phyloP scores from a whole-genome alignment of 768 basidiomycete genomes.

The Harrya chromipes region DNA sequence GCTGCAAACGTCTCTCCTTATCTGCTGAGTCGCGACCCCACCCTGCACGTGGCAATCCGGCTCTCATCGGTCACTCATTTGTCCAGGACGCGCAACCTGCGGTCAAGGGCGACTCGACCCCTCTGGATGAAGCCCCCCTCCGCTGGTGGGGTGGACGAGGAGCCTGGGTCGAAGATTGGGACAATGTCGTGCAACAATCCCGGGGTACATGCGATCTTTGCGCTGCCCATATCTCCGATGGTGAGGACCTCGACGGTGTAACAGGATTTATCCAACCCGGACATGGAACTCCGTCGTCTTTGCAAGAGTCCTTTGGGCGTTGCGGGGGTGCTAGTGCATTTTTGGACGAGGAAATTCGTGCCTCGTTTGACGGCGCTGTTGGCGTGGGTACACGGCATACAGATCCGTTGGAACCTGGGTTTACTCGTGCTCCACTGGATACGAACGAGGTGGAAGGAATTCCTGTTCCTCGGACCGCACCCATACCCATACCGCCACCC shows the following conservation, averaged over 20 bases:
- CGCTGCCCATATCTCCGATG: not conserved
- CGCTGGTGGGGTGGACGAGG: conserved; percentile 20
- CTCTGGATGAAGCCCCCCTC: conserved; percentile 17
- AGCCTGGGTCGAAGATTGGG: conserved; percentile 22
- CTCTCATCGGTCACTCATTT: not conserved
- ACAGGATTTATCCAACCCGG: not conserved
- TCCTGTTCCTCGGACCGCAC: conserved; percentile 2
- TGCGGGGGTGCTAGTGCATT: conserved; percentile 5
- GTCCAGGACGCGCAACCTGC: not conserved
- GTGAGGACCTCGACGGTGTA: not conserved
- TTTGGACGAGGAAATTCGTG: conserved; percentile 20
- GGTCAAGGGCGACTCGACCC: conserved; percentile 7
- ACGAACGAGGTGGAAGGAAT: conserved; percentile 3
- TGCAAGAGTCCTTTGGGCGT: conserved; percentile 6
- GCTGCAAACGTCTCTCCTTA: conserved; percentile 9
- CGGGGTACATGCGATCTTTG: not conserved
- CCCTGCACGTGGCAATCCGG: not conserved
- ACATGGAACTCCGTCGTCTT: not conserved
- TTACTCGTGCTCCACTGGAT: not conserved
- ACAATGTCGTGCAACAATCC: not conserved
- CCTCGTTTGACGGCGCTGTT: conserved; percentile 10
- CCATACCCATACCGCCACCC: not conserved
- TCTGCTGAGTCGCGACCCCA: conserved; percentile 1
- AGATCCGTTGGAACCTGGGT: not conserved
- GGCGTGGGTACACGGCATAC: not conserved